phyloP scores from a whole-genome alignment of 2,329 filamentous ascomycete species.

The Talaromyces islandicus region DNA sequence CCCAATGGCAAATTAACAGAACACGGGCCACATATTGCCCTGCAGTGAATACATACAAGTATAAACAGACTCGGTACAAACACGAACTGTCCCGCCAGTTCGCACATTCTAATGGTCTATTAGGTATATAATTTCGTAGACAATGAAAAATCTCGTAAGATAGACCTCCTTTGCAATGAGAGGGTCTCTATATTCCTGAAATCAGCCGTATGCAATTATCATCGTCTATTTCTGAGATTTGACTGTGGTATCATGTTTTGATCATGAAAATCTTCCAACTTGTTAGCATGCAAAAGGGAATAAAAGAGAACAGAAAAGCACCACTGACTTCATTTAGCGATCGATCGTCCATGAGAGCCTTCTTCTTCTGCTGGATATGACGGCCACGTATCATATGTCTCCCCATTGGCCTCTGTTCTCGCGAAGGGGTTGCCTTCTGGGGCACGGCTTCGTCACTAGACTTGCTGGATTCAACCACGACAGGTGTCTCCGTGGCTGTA shows the following conservation, averaged over 20 bases:
- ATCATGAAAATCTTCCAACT: slow-evolving; percentile 32
- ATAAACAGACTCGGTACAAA: neutral
- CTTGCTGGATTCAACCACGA: slow-evolving; percentile 1
- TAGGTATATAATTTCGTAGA: neutral
- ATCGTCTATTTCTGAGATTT: neutral
- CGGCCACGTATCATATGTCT: slow-evolving; percentile 71
- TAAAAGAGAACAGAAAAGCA: neutral
- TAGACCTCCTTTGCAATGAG: neutral
- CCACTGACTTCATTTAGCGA: slow-evolving; percentile 76
- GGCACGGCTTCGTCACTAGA: slow-evolving; percentile 14
- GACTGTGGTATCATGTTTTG: slow-evolving; percentile 16
- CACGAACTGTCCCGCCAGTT: neutral
- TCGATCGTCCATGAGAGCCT: slow-evolving; percentile 72
- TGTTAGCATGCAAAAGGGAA: slow-evolving; percentile 11
- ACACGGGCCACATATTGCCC: neutral
- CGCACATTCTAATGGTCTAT: neutral
- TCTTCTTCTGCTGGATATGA: slow-evolving; percentile 82
- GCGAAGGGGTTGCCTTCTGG: slow-evolving; percentile 43
- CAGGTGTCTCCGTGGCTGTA: slow-evolving; percentile 18
- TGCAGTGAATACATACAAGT: neutral
- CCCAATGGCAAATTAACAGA: neutral
- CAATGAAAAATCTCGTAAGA: neutral
- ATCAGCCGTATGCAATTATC: neutral
- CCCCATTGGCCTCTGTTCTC: slow-evolving; percentile 44
- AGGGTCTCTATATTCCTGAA: neutral